Base-by-base conservation (phyloP, 805 yeast genomes). In the Cyberlindnera subsufficiens region DNA sequence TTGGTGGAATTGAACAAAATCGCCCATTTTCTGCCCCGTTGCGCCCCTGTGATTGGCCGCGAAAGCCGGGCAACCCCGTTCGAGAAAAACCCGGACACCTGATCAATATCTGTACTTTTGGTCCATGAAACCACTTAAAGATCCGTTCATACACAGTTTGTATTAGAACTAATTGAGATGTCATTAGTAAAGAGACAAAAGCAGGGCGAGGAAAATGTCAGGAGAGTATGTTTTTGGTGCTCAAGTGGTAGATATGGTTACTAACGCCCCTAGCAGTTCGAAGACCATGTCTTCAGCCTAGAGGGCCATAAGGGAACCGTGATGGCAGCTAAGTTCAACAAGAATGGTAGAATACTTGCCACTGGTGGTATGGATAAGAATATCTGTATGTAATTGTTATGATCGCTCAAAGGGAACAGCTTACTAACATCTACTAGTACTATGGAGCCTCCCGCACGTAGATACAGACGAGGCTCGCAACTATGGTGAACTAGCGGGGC, bases 361-460 rank as follows among this genome's bases (percentile, higher is more conserved):
- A 70, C 88, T 3, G 83, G 80, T 5, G 85, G 89, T 3, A 47
- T 67, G 15, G 91, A 85, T 52, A 67, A 67, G 42, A 56, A 65
- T n/a, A 63, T 80, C 2, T 33, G 51, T 47, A 38, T n/a, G 44
- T 38, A n/a, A 6, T 15, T 5, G 8, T 13, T 14, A 20, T 13
- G 7, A 11, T 18, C 8, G 4, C 27, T 3, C n/a, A 11, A 11
- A 22, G 10, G 10, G 27, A 16, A 25, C 9, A 35, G 34, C 31
- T 29, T 35, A 43, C 46, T 32, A 30, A 33, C 32, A n/a, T 14
- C 14, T 6, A 6, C 15, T 14, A 46, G 50, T 52, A 16, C 42
- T 55, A 11, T 51, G 58, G 64, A 53, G 30, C 45, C 52, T 53
- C 5, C 59, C 60, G 4, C 59, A 56, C 42, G 31, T 46, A 15